These are phyloP conservation scores for Lipomyces lipofer DNA, from an alignment of 805 yeast species.

Conservation along the genomic window DNA sequence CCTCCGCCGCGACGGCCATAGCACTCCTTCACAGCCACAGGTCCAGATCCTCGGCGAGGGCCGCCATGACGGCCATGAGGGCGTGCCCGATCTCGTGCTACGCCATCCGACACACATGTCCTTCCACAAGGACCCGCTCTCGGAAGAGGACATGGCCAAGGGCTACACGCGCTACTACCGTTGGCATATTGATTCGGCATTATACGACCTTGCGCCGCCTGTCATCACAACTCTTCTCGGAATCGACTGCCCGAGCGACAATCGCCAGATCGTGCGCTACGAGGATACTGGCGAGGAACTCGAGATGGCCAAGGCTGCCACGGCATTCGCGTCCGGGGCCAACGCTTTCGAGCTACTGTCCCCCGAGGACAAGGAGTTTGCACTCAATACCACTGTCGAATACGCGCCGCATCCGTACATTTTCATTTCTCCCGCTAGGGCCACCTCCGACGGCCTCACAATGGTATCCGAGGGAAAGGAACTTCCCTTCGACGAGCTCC, in stretches of 20 bases:
- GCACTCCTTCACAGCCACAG: constrained; percentile 82
- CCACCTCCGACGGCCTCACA: constrained; percentile 83
- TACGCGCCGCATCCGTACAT: constrained; percentile 94
- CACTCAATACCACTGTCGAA: constrained; percentile 73
- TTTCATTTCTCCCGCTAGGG: constrained; percentile 74
- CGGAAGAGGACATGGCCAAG: constrained; percentile 59
- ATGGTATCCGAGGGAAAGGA: constrained; percentile 83
- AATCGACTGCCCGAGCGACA: constrained; percentile 70
- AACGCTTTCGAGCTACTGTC: constrained; percentile 68
- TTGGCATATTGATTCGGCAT: constrained; percentile 93
- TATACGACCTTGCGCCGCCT: constrained; percentile 84
- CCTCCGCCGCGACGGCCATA: constrained; percentile 73
- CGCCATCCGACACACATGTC: constrained; percentile 84
- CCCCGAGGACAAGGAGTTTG: constrained; percentile 70
- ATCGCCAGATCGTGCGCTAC: constrained; percentile 56
- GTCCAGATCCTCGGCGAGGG: constrained; percentile 91
- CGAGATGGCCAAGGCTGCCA: constrained; percentile 78
- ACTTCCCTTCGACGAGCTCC: constrained; percentile 62
- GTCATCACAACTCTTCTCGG: constrained; percentile 82
- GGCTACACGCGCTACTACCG: constrained; percentile 80
- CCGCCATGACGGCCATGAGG: constrained; percentile 54
- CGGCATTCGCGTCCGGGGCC: constrained; percentile 85
- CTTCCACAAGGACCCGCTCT: constrained; percentile 69
- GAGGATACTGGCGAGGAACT: constrained; percentile 65
- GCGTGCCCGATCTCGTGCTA: constrained; percentile 55